Base-by-base conservation (phyloP, 768 basidiomycete genomes). In the Suillus cothurnatus region DNA sequence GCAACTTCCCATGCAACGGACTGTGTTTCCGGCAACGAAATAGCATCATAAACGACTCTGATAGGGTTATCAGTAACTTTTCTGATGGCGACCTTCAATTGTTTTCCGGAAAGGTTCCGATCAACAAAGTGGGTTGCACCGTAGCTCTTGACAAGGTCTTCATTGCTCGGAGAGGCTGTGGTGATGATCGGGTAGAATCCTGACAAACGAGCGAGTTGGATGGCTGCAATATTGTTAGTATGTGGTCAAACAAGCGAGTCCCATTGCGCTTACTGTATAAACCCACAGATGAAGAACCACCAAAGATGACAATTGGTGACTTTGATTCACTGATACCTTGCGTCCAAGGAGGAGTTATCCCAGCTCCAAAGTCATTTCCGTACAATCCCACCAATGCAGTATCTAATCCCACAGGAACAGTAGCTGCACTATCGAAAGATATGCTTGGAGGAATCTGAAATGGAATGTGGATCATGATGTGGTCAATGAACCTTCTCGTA, bases 361-460 rank as follows among this genome's bases (percentile, higher is more conserved):
- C 80, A 1, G 79, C 73, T 7, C 83, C 83, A 26, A 78, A 67
- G 70, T 77, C 38, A 53, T 70, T 49, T 58, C 68, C 77, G 68
- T 84, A 87, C n/a, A 88, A 66, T 3, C 84, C 86, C 21, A 80
- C 69, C 26, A 80, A 73, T 1, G 85, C 83, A 1, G 83, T 82
- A 21, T 81, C 78, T 15, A 86, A 71, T 0, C 72, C 81, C 6
- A 83, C 70, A 14, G 86, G 86, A 49, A 87, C 71, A 0, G 85
- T 81, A 1, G 82, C 71, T 4, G 81, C 84, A 23, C 80, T 71
- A 32, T 84, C 84, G 68, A 82, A 83, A 5, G 79, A 72, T 28
- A 83, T 9, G 38, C 78, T 79, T 17, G 70, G 65, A 2, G 86
- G 85, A 45, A 87, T 80, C 82, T 85, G 49, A 9, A 26, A 41